Conservation (phyloP, 163 green algal genomes). For the Trebouxia gelatinosa region DNA sequence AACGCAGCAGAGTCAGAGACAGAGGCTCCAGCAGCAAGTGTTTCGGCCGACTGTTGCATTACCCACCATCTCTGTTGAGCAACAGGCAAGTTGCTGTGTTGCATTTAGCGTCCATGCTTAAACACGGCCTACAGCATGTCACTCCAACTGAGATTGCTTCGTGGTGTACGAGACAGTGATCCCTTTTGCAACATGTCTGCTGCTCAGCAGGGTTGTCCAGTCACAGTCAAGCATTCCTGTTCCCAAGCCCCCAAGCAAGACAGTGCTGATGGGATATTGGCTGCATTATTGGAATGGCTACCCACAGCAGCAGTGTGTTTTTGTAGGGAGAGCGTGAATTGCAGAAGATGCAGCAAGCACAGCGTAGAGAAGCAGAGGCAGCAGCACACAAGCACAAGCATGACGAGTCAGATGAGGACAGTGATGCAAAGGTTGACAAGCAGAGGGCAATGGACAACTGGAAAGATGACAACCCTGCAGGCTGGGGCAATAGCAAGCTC, state of each 20-base stretch:
- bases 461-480: constrained; percentile 37
- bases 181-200: neutral
- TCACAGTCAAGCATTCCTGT: neutral
- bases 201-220: neutral
- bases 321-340: neutral
- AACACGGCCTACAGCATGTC: too few species aligned
- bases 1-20: neutral
- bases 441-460: constrained; percentile 38
- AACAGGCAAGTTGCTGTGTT: constrained; percentile 28
- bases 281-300: neutral
- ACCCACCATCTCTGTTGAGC: constrained; percentile 68
- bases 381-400: neutral
- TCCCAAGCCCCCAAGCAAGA: neutral
- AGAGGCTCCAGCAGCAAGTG: constrained; percentile 50
- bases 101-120: neutral
- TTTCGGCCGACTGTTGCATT: constrained; percentile 78
- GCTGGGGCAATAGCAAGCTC: constrained; percentile 38
- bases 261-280: neutral
- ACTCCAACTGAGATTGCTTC: too few species aligned
- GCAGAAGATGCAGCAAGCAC: constrained; percentile 15
- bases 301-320: neutral
- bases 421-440: constrained; percentile 22
- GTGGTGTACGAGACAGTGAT: too few species aligned
- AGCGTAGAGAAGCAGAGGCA: neutral
- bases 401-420: constrained; percentile 26